Evolutionary conservation across 345 rosid species (phyloP).

Genomic region (Citrus mangshanensis): DNA sequence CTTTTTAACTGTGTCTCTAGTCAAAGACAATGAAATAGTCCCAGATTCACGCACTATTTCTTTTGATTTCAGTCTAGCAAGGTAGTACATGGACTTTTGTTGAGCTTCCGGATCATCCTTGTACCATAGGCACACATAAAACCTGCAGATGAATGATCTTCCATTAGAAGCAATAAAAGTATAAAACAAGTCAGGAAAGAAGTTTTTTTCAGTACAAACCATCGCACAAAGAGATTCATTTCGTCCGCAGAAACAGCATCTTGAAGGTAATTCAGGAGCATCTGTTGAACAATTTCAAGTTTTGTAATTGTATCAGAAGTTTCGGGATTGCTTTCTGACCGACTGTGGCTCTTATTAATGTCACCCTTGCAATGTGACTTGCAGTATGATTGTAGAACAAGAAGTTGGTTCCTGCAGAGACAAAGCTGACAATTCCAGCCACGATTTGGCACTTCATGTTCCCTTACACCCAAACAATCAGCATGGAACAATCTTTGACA

Average conservation of each 20-base stretch:
- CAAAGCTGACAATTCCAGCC: conserved; percentile 86
- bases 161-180: conserved; percentile 22
- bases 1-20: conserved; percentile 77
- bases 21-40: conserved; percentile 47
- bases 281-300: conserved; percentile 78
- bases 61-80: conserved; percentile 82
- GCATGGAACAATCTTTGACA: conserved; percentile 80
- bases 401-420: conserved; percentile 76
- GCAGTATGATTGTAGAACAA: conserved; percentile 77
- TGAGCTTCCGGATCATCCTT: conserved; percentile 84
- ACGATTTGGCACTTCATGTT: conserved; percentile 61
- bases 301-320: conserved; percentile 47
- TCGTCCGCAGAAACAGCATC: conserved; percentile 77
- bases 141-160: conserved; percentile 54
- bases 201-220: conserved; percentile 47
- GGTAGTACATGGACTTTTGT: conserved; percentile 59
- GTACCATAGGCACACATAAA: conserved; percentile 88
- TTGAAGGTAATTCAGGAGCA: conserved; percentile 91
- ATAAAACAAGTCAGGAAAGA: conserved; percentile 6
- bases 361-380: conserved; percentile 51
- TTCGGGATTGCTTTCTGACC: conserved; percentile 30
- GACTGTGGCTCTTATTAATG: conserved; percentile 22
- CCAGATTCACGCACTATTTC: conserved; percentile 79
- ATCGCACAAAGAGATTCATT: conserved; percentile 74
- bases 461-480: conserved; percentile 88